phyloP scores from a whole-genome alignment of 1,284 basidiomycete genomes.

The Ustilago crameri region DNA sequence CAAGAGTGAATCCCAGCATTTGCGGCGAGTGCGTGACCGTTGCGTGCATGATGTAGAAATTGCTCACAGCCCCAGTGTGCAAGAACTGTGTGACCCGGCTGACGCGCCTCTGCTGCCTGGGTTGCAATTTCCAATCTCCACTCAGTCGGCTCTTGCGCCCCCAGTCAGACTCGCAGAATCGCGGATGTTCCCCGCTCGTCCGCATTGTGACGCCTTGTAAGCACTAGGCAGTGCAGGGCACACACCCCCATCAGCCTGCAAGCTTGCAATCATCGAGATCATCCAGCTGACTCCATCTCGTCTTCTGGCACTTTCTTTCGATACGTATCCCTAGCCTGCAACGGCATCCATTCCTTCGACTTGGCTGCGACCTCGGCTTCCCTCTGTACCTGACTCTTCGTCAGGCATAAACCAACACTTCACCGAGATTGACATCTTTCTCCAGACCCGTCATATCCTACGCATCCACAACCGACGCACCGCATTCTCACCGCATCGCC shows the following conservation, averaged over 20 bases:
- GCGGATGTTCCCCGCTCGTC: no score
- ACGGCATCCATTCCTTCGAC: neutral
- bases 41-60: no score
- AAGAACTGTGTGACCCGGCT: slow-evolving; percentile 9
- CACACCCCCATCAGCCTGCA: neutral
- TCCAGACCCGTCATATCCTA: no score
- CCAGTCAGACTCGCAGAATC: neutral
- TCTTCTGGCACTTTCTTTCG: no score
- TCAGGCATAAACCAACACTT: no score
- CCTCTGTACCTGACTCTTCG: neutral
- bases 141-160: neutral
- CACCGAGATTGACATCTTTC: no score
- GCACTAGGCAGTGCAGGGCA: neutral
- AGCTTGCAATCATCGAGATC: neutral
- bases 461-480: neutral
- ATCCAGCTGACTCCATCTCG: neutral
- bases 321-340: neutral
- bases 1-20: no score
- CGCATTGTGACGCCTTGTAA: neutral
- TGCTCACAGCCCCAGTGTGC: no score
- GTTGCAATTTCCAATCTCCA: neutral
- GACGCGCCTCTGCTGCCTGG: slow-evolving; percentile 25
- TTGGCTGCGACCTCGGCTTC: neutral
- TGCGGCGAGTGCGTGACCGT: no score
- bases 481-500: neutral